Base-by-base conservation (phyloP, 352 stramenopile genomes). In the Globisporangium parvum region DNA sequence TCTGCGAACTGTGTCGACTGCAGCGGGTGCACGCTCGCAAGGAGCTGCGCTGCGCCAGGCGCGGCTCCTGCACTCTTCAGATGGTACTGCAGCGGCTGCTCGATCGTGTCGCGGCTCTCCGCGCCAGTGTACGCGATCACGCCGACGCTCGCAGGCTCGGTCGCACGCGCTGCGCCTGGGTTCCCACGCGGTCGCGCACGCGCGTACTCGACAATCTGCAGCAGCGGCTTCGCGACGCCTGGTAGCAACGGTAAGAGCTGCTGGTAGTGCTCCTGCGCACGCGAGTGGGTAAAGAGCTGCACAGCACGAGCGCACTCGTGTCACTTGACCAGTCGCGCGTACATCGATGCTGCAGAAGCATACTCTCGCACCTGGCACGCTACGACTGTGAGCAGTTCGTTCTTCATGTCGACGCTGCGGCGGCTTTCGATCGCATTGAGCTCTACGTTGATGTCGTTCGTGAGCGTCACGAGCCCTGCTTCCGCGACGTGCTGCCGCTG, bases 321-420 rank as follows among this genome's bases (percentile, higher is more conserved):
- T n/a, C n/a, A n/a, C n/a, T n/a, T n/a, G n/a, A n/a, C n/a, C n/a
- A n/a, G n/a, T n/a, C n/a, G n/a, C n/a, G n/a, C n/a, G n/a, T n/a
- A n/a, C n/a, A n/a, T n/a, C n/a, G n/a, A n/a, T n/a, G n/a, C n/a
- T n/a, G n/a, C n/a, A n/a, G n/a, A n/a, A n/a, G 8, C 10, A 26
- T 6, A 41, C 6, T 21, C 1, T 12, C 18, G 4, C 17, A 80
- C 77, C 60, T 90, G 75, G n/a, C 79, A 71, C 1, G 82, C 82
- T 11, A 90, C 71, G 41, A 92, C 69, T 0, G 79, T 83, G 45
- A 90, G 77, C 37, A 92, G 66, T 50, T 92, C 79, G 63, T 92
- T 90, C 63, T 85, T 85, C 54, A 92, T 76, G 54, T 87, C 77
- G 23, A 71, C 62, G 51, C 80, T 69, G 31, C 82, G 77, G 35